Evolutionary conservation across 768 basidiomycete genomes (phyloP).

Genomic region (Suillus occidentalis): DNA sequence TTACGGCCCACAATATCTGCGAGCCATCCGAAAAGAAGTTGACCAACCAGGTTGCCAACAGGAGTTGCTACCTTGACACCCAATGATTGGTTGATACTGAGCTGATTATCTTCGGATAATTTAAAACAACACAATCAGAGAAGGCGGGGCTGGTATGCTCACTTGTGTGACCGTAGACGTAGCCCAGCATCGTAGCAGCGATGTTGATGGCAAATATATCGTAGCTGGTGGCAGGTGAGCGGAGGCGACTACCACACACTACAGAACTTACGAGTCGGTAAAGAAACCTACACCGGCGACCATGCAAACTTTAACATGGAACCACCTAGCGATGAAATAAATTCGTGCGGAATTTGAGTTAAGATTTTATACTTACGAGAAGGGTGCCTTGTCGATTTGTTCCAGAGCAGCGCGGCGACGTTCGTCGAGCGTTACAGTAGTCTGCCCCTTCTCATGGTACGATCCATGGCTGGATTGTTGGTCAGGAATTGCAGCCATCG

Average conservation of each 20-base stretch:
- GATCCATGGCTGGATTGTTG: constrained; percentile 31
- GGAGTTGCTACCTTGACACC: constrained; percentile 79
- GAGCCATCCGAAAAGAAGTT: constrained; percentile 78
- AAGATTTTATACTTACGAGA: constrained; percentile 56
- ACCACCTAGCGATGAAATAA: constrained; percentile 52
- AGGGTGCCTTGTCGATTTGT: constrained; percentile 84
- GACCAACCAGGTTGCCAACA: constrained; percentile 73
- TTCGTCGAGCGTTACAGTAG: constrained; percentile 55
- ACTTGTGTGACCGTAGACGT: constrained; percentile 58
- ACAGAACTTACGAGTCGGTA: constrained; percentile 68
- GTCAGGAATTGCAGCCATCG: constrained; percentile 24
- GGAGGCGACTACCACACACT: background rate
- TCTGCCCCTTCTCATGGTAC: constrained; percentile 25
- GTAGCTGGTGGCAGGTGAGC: constrained; percentile 36
- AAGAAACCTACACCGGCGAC: constrained; percentile 87
- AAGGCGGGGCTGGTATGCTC: background rate
- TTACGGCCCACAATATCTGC: constrained; percentile 78
- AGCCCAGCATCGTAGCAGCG: constrained; percentile 79
- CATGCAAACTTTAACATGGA: constrained; percentile 76
- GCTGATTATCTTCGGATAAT: constrained; percentile 20
- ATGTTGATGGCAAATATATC: constrained; percentile 93
- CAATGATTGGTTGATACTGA: constrained; percentile 62
- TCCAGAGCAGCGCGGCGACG: constrained; percentile 78
- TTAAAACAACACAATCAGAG: background rate
- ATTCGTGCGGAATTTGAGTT: background rate